These are phyloP conservation scores for Liquidambar formosana DNA, from an alignment of 164 flowering plant species.

Conservation along the genomic window DNA sequence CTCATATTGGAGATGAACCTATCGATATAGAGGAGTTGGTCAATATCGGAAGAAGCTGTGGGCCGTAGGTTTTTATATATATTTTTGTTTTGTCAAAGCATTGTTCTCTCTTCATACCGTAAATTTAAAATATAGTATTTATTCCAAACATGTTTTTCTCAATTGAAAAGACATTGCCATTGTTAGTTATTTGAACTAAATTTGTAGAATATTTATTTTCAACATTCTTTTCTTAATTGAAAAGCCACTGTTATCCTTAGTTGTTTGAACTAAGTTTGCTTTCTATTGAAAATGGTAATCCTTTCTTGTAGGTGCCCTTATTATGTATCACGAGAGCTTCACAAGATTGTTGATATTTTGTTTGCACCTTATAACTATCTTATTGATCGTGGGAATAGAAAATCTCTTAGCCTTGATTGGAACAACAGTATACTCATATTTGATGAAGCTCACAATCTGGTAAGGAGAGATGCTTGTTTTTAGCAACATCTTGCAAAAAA, in stretches of 20 bases:
- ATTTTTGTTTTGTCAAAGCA: not conserved
- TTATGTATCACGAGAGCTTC: constrained; percentile 84
- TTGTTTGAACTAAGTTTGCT: not conserved
- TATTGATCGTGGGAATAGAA: constrained; percentile 68
- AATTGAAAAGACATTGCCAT: not conserved
- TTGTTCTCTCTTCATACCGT: not conserved
- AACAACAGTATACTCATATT: constrained; percentile 74
- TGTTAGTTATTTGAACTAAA: not conserved
- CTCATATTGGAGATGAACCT: constrained; percentile 84
- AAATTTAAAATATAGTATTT: not conserved
- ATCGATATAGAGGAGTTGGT: constrained; percentile 97
- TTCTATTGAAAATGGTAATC: not conserved
- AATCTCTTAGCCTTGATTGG: constrained; percentile 66
- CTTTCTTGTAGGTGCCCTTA: constrained; percentile 79
- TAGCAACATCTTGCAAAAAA: not conserved
- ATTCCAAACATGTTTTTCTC: not conserved
- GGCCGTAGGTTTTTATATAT: constrained; percentile 81
- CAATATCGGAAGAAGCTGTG: constrained; percentile 71
- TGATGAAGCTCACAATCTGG: constrained; percentile 99
- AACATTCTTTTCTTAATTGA: not conserved
- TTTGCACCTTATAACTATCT: constrained; percentile 98
- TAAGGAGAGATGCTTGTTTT: constrained; percentile 23
- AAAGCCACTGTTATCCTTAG: not conserved
- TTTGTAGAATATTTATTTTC: not conserved
- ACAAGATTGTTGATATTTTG: constrained; percentile 79